Evolutionary conservation across 345 rosid species (phyloP).

Genomic region (Punica granatum): DNA sequence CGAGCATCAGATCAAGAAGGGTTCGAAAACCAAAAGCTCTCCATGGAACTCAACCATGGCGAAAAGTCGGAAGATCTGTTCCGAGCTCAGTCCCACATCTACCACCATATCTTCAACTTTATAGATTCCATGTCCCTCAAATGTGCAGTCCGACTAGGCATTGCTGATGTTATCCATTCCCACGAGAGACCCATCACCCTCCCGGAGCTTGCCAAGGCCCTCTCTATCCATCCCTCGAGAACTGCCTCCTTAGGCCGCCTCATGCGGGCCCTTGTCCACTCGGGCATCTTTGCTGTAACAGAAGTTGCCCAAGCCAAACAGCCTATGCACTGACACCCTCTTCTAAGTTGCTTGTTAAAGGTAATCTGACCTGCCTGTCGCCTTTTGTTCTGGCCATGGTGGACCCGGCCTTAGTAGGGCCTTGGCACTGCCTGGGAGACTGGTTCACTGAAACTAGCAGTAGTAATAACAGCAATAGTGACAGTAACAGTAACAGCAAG

Average conservation of each 20-base stretch:
- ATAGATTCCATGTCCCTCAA: conserved; percentile 39
- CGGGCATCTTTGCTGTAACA: conserved; percentile 26
- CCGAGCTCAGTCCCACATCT: conserved; percentile 36
- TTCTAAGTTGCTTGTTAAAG: conserved; percentile 29
- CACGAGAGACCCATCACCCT: conserved; percentile 35
- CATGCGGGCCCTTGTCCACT: conserved; percentile 36
- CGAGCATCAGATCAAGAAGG: no score
- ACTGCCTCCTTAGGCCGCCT: conserved; percentile 15
- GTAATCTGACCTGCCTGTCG: conserved; percentile 24
- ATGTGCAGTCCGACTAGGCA: conserved; percentile 37
- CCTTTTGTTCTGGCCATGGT: conserved; percentile 24
- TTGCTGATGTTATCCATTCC: conserved; percentile 32
- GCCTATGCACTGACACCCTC: conserved; percentile 29
- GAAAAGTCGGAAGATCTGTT: conserved; percentile 14
- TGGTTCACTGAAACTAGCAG: conserved; percentile 20
- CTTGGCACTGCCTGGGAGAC: conserved; percentile 25
- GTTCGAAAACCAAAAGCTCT: no score
- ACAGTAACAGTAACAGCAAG: neutral
- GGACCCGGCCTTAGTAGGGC: conserved; percentile 13
- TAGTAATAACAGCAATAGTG: no score
- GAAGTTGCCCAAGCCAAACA: neutral
- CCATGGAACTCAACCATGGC: neutral
- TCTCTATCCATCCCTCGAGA: conserved; percentile 25
- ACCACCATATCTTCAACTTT: conserved; percentile 26
- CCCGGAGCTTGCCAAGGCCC: conserved; percentile 26